Evolutionary conservation across 2,329 filamentous ascomycete species (phyloP), one percentile per base, ranked within the genome.

Genomic region (Ophiostoma ips): DNA sequence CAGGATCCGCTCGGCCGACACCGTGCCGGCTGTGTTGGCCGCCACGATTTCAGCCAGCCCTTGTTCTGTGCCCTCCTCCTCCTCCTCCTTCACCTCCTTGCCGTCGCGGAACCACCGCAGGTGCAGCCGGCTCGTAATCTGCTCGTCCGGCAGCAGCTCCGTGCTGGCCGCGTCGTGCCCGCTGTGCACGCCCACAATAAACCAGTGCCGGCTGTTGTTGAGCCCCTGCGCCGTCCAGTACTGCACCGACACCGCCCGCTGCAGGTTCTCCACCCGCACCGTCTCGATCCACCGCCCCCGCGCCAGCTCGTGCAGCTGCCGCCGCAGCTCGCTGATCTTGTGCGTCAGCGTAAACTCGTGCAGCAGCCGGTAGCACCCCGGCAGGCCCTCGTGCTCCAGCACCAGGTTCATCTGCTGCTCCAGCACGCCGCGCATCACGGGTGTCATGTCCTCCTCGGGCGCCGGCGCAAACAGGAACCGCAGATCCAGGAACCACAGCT

Each of bases 401-500:
- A 77, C 71, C 15, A 76, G 72, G 61, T 98, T 95, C 34, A 87
- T 73, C 54, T 77, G 80, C 16, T 63, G 65, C 61, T 94, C 87
- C 30, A 95, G 67, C 51, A 78, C 76, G 34, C 71, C 68, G 50
- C 83, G 76, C 41, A 94, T 66, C 3, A 69, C 68, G 24, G 83
- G 77, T 0, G 83, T 72, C 8, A 94, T 60, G 46, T 71, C 68
- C 13, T 64, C 68, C 12, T 64, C 66, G 0, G 84, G 74, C 0
- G 80, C 73, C 1, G 90, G 90, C 9, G 70, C 73, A 62, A 94
- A 98, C 13, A 81, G 69, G 58, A 94, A 88, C 52, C 89, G 79
- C 59, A 96, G 81, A 63, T 96, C 89, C 54, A 96, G 85, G 61
- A 96, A 95, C 73, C 84, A 95, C 61, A 94, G 94, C 59, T 94